phyloP scores from a whole-genome alignment of 176 grass and related monocot species.

The Triticum urartu region DNA sequence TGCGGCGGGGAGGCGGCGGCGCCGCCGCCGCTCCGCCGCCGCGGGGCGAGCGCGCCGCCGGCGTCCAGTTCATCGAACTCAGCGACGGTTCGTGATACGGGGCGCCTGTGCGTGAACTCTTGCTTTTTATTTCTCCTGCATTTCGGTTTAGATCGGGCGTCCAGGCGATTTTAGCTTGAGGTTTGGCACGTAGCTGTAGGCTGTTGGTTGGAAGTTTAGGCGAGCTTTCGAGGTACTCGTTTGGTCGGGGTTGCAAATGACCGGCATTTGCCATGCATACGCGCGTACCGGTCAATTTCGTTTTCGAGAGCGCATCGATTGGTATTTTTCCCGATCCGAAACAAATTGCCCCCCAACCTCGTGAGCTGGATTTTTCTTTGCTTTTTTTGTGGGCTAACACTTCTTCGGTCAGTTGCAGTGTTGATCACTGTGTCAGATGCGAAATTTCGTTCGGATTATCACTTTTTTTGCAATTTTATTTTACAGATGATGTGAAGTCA shows the following conservation, averaged over 20 bases:
- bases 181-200: not conserved
- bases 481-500: not conserved
- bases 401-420: not conserved
- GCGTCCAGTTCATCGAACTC: not conserved
- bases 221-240: not conserved
- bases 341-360: not conserved
- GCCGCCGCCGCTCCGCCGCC: not conserved
- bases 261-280: not conserved
- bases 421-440: not conserved
- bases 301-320: not conserved
- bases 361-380: not conserved
- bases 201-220: not conserved
- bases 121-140: too few relatives aligned
- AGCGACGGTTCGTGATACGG: conserved; percentile 11
- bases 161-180: not conserved
- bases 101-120: conserved; percentile 3
- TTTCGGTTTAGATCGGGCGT: not conserved
- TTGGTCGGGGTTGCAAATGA: not conserved
- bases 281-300: not conserved
- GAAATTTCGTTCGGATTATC: not conserved
- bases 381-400: not conserved
- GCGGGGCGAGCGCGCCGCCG: not conserved
- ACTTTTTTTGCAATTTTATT: not conserved
- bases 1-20: not conserved
- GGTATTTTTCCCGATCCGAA: not conserved